Evolutionary conservation across 139 green algal species (phyloP), one percentile per base, ranked within the genome.

Genomic region (Spirogloea muscicola): DNA sequence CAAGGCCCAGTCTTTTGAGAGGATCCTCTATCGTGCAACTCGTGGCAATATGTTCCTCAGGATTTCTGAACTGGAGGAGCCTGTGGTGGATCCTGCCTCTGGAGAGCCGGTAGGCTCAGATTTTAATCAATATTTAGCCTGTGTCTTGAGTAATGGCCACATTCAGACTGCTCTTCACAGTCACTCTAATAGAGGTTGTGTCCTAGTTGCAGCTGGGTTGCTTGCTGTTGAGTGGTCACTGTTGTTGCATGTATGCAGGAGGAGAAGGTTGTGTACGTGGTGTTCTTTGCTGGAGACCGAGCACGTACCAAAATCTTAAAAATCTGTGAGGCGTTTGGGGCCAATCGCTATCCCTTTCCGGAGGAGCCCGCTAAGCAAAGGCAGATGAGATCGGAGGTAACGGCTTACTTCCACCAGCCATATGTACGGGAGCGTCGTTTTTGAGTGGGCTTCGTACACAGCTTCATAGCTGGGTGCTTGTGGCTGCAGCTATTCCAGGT

Each of bases 41-140:
- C 88, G 94, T n/a, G 94, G 94, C 64, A 99, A 99, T 86, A 93
- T 98, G 89, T 98, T 93, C 80, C 87, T 98, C 41, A 87, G 90
- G 66, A 68, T 80, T 49, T 81, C 84, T 7, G n/a, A 68, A 18
- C 80, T 96, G 41, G 70, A 86, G 2, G 87, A 87, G 4, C 69
- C 49, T 76, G 88, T 86, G 39, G 77, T 69, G 49, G 94, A 98
- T 80, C 93, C 92, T 2, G 82, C 82, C 57, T 89, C 85, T 34
- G 88, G 88, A 9, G 94, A 97, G 83, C 77, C 83, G 43, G 61
- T 91, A 40, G 46, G 46, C 21, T 55, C 21, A 31, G 21, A 21
- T 21, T 55, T 21, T 55, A 55, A 55, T 55, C 46, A 31, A 55
- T 55, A 55, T 21, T 21, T 55, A 21, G 21, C 21, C 21, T 55